Evolutionary conservation across 192 early-diverging fungal genomes (phyloP).

Genomic region (Gorgonomyces haynaldii): DNA sequence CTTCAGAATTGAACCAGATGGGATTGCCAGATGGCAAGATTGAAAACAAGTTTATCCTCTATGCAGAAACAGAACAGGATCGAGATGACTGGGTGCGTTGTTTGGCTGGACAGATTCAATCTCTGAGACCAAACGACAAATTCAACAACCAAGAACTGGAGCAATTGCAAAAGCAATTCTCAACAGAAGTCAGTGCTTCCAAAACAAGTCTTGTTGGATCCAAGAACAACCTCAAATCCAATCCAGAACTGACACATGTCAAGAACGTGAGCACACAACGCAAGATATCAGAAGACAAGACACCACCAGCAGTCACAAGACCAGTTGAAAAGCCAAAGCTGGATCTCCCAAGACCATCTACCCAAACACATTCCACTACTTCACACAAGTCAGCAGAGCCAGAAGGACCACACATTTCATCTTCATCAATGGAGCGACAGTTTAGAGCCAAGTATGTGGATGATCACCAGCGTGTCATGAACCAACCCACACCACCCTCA

Average conservation of each 20-base stretch:
- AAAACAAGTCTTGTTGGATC: background rate
- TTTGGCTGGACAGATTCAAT: constrained; percentile 41
- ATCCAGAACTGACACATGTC: too few species aligned
- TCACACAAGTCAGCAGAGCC: too few species aligned
- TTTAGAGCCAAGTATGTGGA: too few species aligned
- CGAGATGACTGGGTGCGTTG: constrained; percentile 84
- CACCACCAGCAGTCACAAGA: too few species aligned
- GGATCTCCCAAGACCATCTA: too few species aligned
- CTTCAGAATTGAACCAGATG: constrained; percentile 10
- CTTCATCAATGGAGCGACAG: too few species aligned
- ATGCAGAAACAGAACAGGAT: constrained; percentile 78
- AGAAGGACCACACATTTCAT: too few species aligned
- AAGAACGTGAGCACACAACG: too few species aligned
- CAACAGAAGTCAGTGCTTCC: background rate
- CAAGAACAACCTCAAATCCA: too few species aligned
- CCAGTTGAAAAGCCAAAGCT: too few species aligned
- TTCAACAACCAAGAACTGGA: background rate
- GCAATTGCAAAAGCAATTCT: background rate
- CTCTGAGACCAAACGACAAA: constrained; percentile 10
- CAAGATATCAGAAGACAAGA: too few species aligned
- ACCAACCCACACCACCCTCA: constrained; percentile 27
- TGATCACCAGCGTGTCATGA: constrained; percentile 35
- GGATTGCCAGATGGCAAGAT: constrained; percentile 43
- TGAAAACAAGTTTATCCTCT: constrained; percentile 63
- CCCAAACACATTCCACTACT: too few species aligned